Conservation (phyloP, 352 stramenopile species). For the Phytophthora agathidicida region DNA sequence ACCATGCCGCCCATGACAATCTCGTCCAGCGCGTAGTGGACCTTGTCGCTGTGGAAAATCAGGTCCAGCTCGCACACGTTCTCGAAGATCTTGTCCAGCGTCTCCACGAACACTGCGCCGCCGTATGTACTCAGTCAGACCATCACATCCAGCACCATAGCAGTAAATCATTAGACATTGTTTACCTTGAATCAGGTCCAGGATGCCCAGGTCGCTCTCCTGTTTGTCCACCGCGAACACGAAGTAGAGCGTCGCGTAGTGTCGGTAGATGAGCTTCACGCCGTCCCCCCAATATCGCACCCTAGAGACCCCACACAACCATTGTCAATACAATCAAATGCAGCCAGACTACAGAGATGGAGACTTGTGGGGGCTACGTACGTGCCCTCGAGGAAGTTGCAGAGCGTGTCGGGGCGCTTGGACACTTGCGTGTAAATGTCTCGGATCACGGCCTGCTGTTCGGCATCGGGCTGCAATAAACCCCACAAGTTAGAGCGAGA, state of each 20-base stretch:
- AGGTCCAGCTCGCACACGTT: conserved; percentile 99
- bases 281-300: conserved; percentile 95
- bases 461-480: conserved; percentile 86
- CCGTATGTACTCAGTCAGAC: background rate
- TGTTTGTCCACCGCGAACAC: conserved; percentile 98
- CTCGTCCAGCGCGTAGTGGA: conserved; percentile 98
- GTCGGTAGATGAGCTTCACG: conserved; percentile 99
- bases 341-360: too few species aligned
- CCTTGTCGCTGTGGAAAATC: conserved; percentile 99
- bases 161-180: background rate
- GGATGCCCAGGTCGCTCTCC: conserved; percentile 98
- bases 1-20: conserved; percentile 99
- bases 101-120: conserved; percentile 92
- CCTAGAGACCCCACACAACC: conserved; percentile 29
- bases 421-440: conserved; percentile 99
- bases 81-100: conserved; percentile 99
- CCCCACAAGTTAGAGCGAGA: background rate
- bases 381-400: conserved; percentile 99
- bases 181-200: conserved; percentile 98
- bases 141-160: background rate
- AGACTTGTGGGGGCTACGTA: conserved; percentile 58
- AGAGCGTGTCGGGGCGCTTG: conserved; percentile 97
- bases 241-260: conserved; percentile 99
- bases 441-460: conserved; percentile 97
- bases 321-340: conserved; percentile 3